These are phyloP conservation scores for Monilinia fructigena DNA, from an alignment of 2,329 filamentous ascomycete genomes.

Conservation along the genomic window DNA sequence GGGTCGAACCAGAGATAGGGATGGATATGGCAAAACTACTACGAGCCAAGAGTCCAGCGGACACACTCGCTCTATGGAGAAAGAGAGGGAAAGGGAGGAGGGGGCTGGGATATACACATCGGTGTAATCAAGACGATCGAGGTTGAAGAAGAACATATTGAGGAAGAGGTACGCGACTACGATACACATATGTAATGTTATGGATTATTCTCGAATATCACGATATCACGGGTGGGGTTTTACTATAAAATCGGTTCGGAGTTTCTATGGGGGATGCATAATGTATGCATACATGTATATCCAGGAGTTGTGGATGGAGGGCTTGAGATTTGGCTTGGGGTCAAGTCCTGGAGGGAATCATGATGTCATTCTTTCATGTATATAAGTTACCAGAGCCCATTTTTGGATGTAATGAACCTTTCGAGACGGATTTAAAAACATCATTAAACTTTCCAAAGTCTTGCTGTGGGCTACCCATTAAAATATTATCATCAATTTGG, in stretches of 20 bases:
- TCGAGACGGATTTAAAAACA: background rate
- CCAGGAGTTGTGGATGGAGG: background rate
- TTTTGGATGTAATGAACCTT: background rate
- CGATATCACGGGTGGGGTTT: background rate
- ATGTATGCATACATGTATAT: background rate
- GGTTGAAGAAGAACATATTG: conserved; percentile 6
- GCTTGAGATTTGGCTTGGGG: background rate
- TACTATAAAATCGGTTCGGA: background rate
- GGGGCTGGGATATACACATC: conserved; percentile 10
- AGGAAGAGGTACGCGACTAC: background rate
- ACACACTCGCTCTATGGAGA: background rate
- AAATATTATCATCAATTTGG: background rate
- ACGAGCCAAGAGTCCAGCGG: background rate
- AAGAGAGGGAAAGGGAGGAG: background rate
- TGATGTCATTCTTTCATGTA: background rate
- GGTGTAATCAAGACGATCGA: conserved; percentile 1
- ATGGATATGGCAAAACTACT: background rate
- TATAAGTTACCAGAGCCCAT: background rate
- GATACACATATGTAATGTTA: background rate
- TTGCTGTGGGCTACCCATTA: background rate
- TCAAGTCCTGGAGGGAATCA: background rate
- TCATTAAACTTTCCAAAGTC: background rate
- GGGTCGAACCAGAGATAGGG: background rate
- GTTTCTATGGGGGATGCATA: background rate
- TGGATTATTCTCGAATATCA: background rate